A percentile compares a stretch with the other conserved stretches of the same genome.
Evolutionary conservation across 805 yeast species (phyloP).

Genomic region (Saccharomycopsis amapae): DNA sequence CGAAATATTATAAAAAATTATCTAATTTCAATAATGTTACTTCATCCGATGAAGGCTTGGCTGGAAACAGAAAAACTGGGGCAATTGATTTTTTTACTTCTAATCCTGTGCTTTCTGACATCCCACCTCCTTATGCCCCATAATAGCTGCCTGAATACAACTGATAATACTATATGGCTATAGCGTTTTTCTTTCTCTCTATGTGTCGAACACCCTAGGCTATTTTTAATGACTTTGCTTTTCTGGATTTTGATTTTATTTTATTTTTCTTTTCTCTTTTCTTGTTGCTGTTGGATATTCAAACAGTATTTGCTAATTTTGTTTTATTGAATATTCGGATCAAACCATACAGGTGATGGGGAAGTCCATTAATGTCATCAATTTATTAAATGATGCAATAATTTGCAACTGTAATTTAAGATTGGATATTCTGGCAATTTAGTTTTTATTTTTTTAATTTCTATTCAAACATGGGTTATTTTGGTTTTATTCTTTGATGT

Average conservation of each 20-base stretch:
- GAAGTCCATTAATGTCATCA: no score
- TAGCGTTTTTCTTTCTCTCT: neutral
- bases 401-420: no score
- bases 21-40: neutral
- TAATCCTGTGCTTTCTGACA: conserved; percentile 12
- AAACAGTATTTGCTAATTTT: no score
- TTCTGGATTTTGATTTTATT: neutral
- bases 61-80: neutral
- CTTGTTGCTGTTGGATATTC: no score
- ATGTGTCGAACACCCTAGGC: neutral
- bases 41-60: neutral
- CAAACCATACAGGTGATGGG: no score
- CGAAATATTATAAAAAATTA: conserved; percentile 3
- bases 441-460: no score
- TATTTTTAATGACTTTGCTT: neutral
- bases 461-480: no score
- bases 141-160: neutral
- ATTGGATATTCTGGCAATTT: no score
- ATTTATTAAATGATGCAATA: no score
- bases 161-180: no score
- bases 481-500: no score
- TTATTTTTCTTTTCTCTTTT: neutral
- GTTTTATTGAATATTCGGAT: no score
- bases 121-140: conserved; percentile 22
- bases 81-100: conserved; percentile 15